Base-by-base conservation (phyloP, 2,329 filamentous ascomycete species). In the Aspergillus caelatus region DNA sequence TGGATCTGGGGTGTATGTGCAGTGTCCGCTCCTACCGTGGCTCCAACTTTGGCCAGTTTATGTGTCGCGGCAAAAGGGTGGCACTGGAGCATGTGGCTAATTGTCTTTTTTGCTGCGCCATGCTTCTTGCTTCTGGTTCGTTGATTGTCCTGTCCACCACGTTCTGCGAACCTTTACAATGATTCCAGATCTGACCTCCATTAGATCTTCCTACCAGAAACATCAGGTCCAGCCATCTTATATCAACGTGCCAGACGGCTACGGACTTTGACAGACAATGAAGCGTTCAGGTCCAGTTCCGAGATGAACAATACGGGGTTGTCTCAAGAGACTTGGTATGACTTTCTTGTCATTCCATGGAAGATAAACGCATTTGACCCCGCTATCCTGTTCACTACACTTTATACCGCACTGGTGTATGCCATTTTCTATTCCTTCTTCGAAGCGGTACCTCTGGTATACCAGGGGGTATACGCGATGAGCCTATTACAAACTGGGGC, bases 341-440 rank as follows among this genome's bases (percentile, higher is more conserved):
- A 41, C 39, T 41, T 41, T 41, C 39, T 41, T 8, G 16, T 41
- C 16, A 41, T 41, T 41, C 39, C 39, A 41, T 41, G 39, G 39
- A 41, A 41, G 16, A 41, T 41, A 41, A 41, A 41, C 19, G 39
- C 39, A 16, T 41, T 19, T 3, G 39, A 41, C 7, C 39, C 39
- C 6, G 39, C 39, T 8, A 41, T 41, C 8, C 16, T 41, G 39
- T 41, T 41, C 10, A 41, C 39, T n/a, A 41, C 39, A 4, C 39
- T 41, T 9, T 41, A 41, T 16, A 41, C 39, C 8, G 39, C 39
- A 41, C 4, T 41, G 39, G 53, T 56, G 3, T 57, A 61, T 32
- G 59, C 50, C 16, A 61, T 61, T 19, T 61, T 48, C 30, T 48
- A 34, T 21, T 36, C 39, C 23, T 43, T 61, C 30, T 61, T 61